Percentiles rank a stretch among this genome's conserved stretches.
Conservation (phyloP, 495 filamentous ascomycete genomes). For the Schizothecium vesticola region DNA sequence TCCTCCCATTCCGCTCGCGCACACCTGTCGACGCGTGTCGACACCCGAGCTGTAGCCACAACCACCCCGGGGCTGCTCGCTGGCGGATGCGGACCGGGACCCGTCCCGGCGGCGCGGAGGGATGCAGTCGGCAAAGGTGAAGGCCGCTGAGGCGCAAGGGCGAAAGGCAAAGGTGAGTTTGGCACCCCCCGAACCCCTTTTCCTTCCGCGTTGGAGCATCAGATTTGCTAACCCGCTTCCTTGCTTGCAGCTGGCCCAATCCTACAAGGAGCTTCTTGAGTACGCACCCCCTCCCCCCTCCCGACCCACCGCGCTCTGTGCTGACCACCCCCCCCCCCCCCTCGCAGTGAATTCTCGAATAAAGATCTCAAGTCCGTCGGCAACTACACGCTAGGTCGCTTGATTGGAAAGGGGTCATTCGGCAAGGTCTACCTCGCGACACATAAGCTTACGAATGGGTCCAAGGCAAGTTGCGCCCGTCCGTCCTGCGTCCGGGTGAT, state of each 20-base stretch:
- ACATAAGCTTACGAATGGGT: conserved; percentile 97
- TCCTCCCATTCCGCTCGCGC: neutral
- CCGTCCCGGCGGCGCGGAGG: conserved; percentile 26
- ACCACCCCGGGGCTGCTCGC: neutral
- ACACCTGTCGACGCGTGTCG: neutral
- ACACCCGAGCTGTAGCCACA: neutral
- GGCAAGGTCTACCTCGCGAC: conserved; percentile 96
- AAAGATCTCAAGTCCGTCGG: conserved; percentile 86
- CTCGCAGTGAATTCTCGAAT: conserved; percentile 81
- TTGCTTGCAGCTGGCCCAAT: conserved; percentile 73
- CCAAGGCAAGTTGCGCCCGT: conserved; percentile 63
- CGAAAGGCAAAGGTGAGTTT: conserved; percentile 83
- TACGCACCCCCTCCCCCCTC: conserved; percentile 42
- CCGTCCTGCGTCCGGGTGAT: neutral
- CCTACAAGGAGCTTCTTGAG: conserved; percentile 93
- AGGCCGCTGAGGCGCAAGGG: conserved; percentile 75
- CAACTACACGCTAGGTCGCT: conserved; percentile 83
- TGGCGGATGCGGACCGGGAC: conserved; percentile 25
- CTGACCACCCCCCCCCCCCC: conserved; percentile 19
- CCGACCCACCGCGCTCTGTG: neutral
- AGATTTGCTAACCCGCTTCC: conserved; percentile 21
- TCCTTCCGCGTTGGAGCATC: neutral
- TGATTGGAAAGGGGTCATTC: conserved; percentile 97
- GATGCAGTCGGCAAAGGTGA: conserved; percentile 62
- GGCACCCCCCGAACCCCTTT: conserved; percentile 1